Evolutionary conservation across 805 yeast genomes (phyloP).

Genomic region (Brettanomyces naardenensis): DNA sequence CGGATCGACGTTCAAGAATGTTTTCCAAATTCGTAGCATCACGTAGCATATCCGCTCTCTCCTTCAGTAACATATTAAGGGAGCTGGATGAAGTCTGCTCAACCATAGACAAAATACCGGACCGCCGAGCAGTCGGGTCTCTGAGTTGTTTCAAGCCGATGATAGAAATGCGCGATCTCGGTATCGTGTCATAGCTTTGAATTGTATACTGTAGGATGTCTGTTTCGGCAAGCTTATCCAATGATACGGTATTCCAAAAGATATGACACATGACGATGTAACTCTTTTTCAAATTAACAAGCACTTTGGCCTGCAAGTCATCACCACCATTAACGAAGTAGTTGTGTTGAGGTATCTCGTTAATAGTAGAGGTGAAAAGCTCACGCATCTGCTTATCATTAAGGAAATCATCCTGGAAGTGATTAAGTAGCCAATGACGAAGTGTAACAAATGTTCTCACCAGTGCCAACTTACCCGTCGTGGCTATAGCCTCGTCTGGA

Average conservation of each 20-base stretch:
- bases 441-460: constrained; percentile 80
- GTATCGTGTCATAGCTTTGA: constrained; percentile 20
- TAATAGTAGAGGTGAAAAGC: constrained; percentile 33
- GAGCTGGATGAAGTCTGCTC: constrained; percentile 20
- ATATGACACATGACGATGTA: constrained; percentile 24
- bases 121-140: constrained; percentile 34
- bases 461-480: constrained; percentile 57
- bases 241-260: constrained; percentile 25
- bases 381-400: constrained; percentile 39
- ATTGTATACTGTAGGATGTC: constrained; percentile 17
- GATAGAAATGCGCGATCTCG: constrained; percentile 27
- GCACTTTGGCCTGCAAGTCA: constrained; percentile 20
- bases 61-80: constrained; percentile 12
- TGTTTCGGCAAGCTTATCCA: constrained; percentile 13
- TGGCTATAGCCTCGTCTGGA: constrained; percentile 20
- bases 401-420: constrained; percentile 79
- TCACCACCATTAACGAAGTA: constrained; percentile 10
- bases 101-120: constrained; percentile 29
- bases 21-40: constrained; percentile 6
- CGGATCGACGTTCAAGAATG: neutral
- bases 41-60: constrained; percentile 6
- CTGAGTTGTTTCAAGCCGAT: constrained; percentile 29
- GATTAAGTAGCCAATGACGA: constrained; percentile 86
- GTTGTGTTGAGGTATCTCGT: constrained; percentile 27
- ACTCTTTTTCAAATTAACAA: constrained; percentile 27